These are phyloP conservation scores for Alternaria viburni DNA, from an alignment of 2,329 filamentous ascomycete genomes.

Conservation along the genomic window DNA sequence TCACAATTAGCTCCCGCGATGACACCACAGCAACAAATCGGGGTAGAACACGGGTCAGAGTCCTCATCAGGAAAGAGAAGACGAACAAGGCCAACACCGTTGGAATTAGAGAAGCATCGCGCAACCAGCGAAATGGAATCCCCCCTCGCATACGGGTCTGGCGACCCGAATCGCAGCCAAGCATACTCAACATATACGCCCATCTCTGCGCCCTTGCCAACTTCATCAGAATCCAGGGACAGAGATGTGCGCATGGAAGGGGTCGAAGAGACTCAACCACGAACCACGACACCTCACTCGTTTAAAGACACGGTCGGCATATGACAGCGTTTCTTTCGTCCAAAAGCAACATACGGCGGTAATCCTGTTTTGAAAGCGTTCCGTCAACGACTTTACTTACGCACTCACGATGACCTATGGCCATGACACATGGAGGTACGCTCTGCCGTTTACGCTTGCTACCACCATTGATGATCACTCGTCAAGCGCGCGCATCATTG, in stretches of 20 bases:
- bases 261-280: slow-evolving; percentile 46
- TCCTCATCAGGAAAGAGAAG: slow-evolving; percentile 47
- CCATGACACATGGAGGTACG: slow-evolving; percentile 46
- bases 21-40: slow-evolving; percentile 39
- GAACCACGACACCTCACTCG: slow-evolving; percentile 50
- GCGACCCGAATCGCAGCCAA: slow-evolving; percentile 35
- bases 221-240: slow-evolving; percentile 41
- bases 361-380: slow-evolving; percentile 49
- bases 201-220: slow-evolving; percentile 44
- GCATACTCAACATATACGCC: slow-evolving; percentile 45
- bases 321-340: slow-evolving; percentile 47
- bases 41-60: slow-evolving; percentile 37
- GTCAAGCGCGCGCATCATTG: slow-evolving; percentile 33
- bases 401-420: slow-evolving; percentile 49
- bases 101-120: slow-evolving; percentile 42
- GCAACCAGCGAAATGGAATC: slow-evolving; percentile 39
- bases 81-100: slow-evolving; percentile 38
- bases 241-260: slow-evolving; percentile 47
- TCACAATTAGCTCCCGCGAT: slow-evolving; percentile 24
- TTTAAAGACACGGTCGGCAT: slow-evolving; percentile 54
- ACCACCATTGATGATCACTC: slow-evolving; percentile 35
- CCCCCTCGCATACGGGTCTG: slow-evolving; percentile 37
- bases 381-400: slow-evolving; percentile 44
- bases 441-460: slow-evolving; percentile 37
- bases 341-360: slow-evolving; percentile 48